A percentile compares a stretch with the other conserved stretches of the same genome.
Evolutionary conservation across 352 stramenopile genomes (phyloP).

Genomic region (Globisporangium rhizosaccharum): DNA sequence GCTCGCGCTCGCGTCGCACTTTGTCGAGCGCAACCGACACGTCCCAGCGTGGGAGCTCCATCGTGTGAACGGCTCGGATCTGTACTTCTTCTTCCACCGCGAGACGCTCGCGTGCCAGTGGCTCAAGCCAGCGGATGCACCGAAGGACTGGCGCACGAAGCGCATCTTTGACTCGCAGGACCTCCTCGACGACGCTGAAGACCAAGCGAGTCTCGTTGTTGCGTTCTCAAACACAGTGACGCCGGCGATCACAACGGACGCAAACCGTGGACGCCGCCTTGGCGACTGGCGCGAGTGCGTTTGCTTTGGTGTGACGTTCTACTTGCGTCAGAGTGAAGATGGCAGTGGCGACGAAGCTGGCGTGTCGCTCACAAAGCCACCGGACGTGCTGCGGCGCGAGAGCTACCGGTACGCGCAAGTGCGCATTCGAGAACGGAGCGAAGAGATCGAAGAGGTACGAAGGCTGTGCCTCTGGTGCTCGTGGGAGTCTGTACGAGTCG

Average conservation of each 20-base stretch:
- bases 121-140: conserved; percentile 32
- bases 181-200: conserved; percentile 41
- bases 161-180: conserved; percentile 44
- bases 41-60: conserved; percentile 55
- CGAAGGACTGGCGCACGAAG: conserved; percentile 45
- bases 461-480: too few species aligned
- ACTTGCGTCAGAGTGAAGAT: conserved; percentile 28
- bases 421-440: conserved; percentile 44
- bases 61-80: conserved; percentile 41
- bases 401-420: conserved; percentile 47
- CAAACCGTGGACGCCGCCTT: conserved; percentile 30
- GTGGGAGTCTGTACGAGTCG: too few species aligned
- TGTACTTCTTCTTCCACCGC: conserved; percentile 77
- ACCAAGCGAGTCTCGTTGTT: conserved; percentile 35
- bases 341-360: neutral
- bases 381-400: conserved; percentile 42
- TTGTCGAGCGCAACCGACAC: conserved; percentile 48
- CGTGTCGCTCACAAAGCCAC: conserved; percentile 52
- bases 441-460: conserved; percentile 51
- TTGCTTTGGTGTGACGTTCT: conserved; percentile 51
- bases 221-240: conserved; percentile 37
- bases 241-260: conserved; percentile 32
- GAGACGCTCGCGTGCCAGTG: conserved; percentile 48
- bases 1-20: conserved; percentile 30
- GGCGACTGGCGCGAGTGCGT: conserved; percentile 51